Base-by-base conservation (phyloP, 2,329 filamentous ascomycete genomes). In the Phaeosphaeriaceae sp. region DNA sequence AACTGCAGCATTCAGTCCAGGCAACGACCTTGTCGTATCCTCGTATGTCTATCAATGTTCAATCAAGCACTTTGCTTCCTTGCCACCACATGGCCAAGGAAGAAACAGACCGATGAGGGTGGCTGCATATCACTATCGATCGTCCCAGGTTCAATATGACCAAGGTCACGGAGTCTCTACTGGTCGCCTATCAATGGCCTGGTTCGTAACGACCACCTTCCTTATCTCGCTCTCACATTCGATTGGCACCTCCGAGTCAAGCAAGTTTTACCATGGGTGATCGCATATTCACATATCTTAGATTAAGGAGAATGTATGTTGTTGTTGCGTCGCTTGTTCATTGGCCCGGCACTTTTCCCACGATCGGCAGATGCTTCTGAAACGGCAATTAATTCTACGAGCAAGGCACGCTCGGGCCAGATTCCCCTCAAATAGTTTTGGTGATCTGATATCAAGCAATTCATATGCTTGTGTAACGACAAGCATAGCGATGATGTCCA, bases 351-450 rank as follows among this genome's bases (percentile, higher is more conserved):
- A 52, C 30, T 52, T 52, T 8, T 10, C 28, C 5, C 6, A 28
- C 7, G 24, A n/a, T 47, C 44, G 44, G 44, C 24, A 47, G 44
- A 24, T 47, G 21, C 22, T 24, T 47, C 3, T 26, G 23, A 51
- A 32, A 22, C 49, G 32, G 49, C 32, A 51, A 30, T 51, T 51
- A 49, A 24, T 28, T 49, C 17, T 28, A 40, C 35, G 35, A n/a
- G 15, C 35, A 17, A 40, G 35, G 35, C 35, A 40, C 35, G 35
- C 35, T 40, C 15, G 35, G 35, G 35, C 35, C 35, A 40, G 35
- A 40, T 40, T 4, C 35, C 15, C 35, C 35, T 40, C 15, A 40
- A 6, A 2, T 13, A 3, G 13, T n/a, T 8, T 40, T 40, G 17
- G n/a, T 6, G n/a, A n/a, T n/a, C n/a, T 40, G 35, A 15, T 40